A percentile compares a stretch with the other conserved stretches of the same genome.
These are phyloP conservation scores for Pythium brassicae DNA, from an alignment of 352 stramenopile genomes.

Conservation along the genomic window DNA sequence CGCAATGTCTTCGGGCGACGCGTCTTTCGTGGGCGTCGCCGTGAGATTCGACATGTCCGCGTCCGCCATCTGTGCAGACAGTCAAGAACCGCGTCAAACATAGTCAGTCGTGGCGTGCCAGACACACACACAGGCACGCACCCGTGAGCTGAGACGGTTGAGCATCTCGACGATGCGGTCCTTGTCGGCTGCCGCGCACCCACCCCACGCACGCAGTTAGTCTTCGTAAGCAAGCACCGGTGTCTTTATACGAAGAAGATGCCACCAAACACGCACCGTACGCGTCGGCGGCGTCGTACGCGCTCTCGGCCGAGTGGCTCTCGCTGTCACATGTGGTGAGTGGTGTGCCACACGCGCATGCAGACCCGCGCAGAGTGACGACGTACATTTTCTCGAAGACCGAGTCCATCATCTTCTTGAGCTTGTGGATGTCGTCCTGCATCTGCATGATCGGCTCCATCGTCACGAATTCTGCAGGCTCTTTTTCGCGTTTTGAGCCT, in stretches of 20 bases:
- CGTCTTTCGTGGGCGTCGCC: conserved; percentile 68
- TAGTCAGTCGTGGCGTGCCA: too few species aligned
- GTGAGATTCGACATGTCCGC: conserved; percentile 87
- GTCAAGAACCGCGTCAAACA: too few species aligned
- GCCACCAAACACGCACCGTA: conserved; percentile 36
- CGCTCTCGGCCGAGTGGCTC: conserved; percentile 45
- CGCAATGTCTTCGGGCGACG: conserved; percentile 69
- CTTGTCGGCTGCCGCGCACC: conserved; percentile 68
- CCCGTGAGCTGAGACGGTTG: conserved; percentile 79
- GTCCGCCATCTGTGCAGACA: conserved; percentile 68
- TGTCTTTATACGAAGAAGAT: background rate
- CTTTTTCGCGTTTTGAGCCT: too few species aligned
- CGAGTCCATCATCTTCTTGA: conserved; percentile 89
- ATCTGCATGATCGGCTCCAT: conserved; percentile 91
- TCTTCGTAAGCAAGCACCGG: background rate
- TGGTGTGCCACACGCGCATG: background rate
- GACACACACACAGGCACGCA: conserved; percentile 17
- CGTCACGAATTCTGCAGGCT: background rate
- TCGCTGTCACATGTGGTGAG: conserved; percentile 23
- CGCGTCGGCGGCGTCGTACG: conserved; percentile 72
- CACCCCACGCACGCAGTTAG: background rate
- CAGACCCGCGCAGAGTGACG: background rate
- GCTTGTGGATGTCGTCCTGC: conserved; percentile 90
- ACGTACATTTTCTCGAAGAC: conserved; percentile 84
- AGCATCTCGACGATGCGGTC: conserved; percentile 86